These are phyloP conservation scores for Pichia sp. DNA, from an alignment of 1,139 yeast species.

Conservation along the genomic window DNA sequence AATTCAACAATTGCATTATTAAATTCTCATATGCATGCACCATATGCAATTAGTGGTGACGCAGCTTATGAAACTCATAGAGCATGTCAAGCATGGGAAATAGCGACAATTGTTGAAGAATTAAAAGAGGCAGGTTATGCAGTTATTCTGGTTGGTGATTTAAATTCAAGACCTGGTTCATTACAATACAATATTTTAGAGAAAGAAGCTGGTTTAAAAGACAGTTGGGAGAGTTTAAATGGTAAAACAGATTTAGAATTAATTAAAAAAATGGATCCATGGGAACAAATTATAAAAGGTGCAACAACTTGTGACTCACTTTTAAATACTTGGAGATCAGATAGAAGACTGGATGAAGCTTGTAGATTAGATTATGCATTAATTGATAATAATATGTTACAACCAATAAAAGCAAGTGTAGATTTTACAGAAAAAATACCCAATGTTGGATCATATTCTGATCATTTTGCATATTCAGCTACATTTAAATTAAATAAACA, in stretches of 20 bases:
- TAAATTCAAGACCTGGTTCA: slow-evolving; percentile 83
- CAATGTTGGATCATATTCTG: slow-evolving; percentile 67
- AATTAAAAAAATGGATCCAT: slow-evolving; percentile 49
- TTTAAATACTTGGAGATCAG: slow-evolving; percentile 78
- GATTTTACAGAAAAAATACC: slow-evolving; percentile 66
- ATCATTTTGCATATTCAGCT: slow-evolving; percentile 84
- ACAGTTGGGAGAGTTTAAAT: slow-evolving; percentile 75
- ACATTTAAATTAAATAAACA: slow-evolving; percentile 32
- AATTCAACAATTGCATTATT: slow-evolving; percentile 64
- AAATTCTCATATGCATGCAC: slow-evolving; percentile 97
- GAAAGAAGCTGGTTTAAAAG: slow-evolving; percentile 60
- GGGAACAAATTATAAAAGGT: slow-evolving; percentile 62
- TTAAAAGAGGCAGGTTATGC: slow-evolving; percentile 73
- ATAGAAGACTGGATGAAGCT: slow-evolving; percentile 62
- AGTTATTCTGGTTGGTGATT: slow-evolving; percentile 85
- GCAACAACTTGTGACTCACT: slow-evolving; percentile 89
- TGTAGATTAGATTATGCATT: slow-evolving; percentile 88
- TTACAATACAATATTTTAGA: slow-evolving; percentile 74
- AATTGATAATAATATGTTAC: slow-evolving; percentile 50
- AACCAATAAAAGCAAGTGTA: slow-evolving; percentile 57
- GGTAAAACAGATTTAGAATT: slow-evolving; percentile 37
- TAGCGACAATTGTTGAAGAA: slow-evolving; percentile 58
- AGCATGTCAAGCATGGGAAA: slow-evolving; percentile 95
- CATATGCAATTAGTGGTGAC: slow-evolving; percentile 76
- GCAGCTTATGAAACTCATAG: slow-evolving; percentile 88